A percentile compares a stretch with the other conserved stretches of the same genome.
Evolutionary conservation across 2,329 filamentous ascomycete species (phyloP).

Genomic region (Curvularia eragrostidis): DNA sequence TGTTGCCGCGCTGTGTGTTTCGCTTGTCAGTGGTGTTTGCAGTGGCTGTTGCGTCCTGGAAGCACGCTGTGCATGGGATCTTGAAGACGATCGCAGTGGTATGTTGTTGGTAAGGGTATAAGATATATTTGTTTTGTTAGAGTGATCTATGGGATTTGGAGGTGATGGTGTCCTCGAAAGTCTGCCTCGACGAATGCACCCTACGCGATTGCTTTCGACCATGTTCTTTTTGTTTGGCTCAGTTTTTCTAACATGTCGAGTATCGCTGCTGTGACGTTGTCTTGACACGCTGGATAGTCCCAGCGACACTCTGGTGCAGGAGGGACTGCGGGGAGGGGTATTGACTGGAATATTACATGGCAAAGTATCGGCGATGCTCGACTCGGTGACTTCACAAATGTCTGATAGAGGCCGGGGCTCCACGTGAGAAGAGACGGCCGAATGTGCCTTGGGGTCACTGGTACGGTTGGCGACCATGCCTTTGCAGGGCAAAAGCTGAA

Average conservation of each 20-base stretch:
- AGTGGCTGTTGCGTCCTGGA: conserved; percentile 32
- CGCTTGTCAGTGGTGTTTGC: conserved; percentile 24
- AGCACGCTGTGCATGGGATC: conserved; percentile 34
- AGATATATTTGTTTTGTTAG: conserved; percentile 54
- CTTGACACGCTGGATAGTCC: conserved; percentile 43
- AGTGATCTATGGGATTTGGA: conserved; percentile 41
- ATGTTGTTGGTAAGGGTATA: conserved; percentile 55
- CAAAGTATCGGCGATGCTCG: conserved; percentile 52
- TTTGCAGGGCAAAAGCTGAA: conserved; percentile 22
- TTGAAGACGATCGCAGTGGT: conserved; percentile 56
- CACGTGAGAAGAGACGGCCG: conserved; percentile 40
- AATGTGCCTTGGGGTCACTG: conserved; percentile 34
- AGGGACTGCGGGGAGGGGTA: conserved; percentile 30
- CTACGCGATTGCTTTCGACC: conserved; percentile 36
- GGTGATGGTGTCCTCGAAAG: conserved; percentile 44
- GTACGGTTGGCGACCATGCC: conserved; percentile 38
- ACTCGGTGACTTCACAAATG: conserved; percentile 59
- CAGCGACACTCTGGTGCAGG: conserved; percentile 39
- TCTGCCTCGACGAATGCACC: conserved; percentile 35
- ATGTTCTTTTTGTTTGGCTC: conserved; percentile 40
- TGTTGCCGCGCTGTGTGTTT: conserved; percentile 24
- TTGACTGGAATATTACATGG: conserved; percentile 38
- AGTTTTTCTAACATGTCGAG: conserved; percentile 35
- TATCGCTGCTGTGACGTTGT: conserved; percentile 41
- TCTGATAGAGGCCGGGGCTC: conserved; percentile 56